phyloP scores from a whole-genome alignment of 495 filamentous ascomycete genomes.

The Ascodesmis nigricans region DNA sequence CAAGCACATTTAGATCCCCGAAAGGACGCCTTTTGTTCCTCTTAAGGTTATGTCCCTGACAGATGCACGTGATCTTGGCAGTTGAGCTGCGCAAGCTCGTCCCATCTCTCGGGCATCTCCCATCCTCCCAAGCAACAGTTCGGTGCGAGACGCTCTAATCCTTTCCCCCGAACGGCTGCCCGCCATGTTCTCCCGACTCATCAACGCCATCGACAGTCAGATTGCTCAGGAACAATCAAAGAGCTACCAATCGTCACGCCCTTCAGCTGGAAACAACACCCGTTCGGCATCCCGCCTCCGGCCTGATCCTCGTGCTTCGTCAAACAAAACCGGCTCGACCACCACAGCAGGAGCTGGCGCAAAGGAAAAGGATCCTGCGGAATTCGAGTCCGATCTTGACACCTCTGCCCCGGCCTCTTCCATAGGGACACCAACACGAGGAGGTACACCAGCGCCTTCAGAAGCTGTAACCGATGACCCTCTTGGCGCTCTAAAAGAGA shows the following conservation, averaged over 20 bases:
- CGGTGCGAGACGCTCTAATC: neutral
- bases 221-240: slow-evolving; percentile 14
- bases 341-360: neutral
- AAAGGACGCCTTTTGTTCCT: too few relatives aligned
- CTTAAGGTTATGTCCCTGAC: too few relatives aligned
- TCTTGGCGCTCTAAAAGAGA: slow-evolving; percentile 8
- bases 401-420: slow-evolving; percentile 3
- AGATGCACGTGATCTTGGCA: too few relatives aligned
- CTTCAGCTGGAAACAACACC: slow-evolving; percentile 3
- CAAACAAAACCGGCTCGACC: slow-evolving; percentile 1
- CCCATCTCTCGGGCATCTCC: neutral
- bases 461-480: slow-evolving; percentile 16
- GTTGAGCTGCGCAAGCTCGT: neutral
- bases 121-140: neutral
- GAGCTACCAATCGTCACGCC: slow-evolving; percentile 5
- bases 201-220: slow-evolving; percentile 18
- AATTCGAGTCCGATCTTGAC: slow-evolving; percentile 18
- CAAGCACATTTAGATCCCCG: too few relatives aligned
- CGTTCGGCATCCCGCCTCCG: slow-evolving; percentile 2
- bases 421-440: slow-evolving; percentile 11
- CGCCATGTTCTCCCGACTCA: slow-evolving; percentile 17
- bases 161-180: neutral
- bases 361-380: slow-evolving; percentile 14
- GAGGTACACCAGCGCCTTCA: slow-evolving; percentile 10
- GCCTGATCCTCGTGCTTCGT: slow-evolving; percentile 4